Evolutionary conservation across 768 basidiomycete species (phyloP), one percentile per base, ranked within the genome.

Genomic region (Mycena leptocephala): DNA sequence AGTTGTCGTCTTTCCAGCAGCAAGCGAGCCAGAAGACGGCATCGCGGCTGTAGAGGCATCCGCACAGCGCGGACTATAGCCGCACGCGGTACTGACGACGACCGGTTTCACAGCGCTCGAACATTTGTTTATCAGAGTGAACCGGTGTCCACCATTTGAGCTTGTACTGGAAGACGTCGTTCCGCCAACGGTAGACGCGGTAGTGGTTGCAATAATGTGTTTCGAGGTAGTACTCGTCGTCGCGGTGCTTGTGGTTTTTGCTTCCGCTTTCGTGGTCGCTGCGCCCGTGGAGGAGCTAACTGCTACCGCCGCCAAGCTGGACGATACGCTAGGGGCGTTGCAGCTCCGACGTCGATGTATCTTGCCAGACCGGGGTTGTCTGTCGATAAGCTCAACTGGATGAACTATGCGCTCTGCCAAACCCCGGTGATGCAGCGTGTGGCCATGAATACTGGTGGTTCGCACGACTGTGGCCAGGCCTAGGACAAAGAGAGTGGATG

Each of bases 51-150:
- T 71, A 7, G 48, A 53, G 10, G 75, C 75, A 58, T 72, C 75
- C 24, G 75, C 43, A 22, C 75, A 76, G 64, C 75, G 75, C 30
- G 75, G 75, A 32, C 70, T 72, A 58, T 76, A 76, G 0, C 75
- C 70, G n/a, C 75, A 76, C n/a, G 75, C 75, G 35, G 75, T 76
- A 32, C 70, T 76, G n/a, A 56, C 69, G n/a, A 76, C 75, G 16
- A 76, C 63, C 0, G 75, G 75, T 28, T 72, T 58, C 41, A 76
- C 75, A 1, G 70, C 70, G 63, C 46, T 71, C n/a, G 75, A 66
- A 32, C 75, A 76, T 51, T 76, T 76, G 70, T 76, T 76, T 14
- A 39, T 56, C 43, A 76, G 30, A 2, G 75, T 76, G 58, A 76
- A 76, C 59, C 66, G 28, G 28, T 76, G 75, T 26, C 74, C 69